Base-by-base conservation (phyloP, 1,139 yeast species). In the Debaryomyces subglobosus region DNA sequence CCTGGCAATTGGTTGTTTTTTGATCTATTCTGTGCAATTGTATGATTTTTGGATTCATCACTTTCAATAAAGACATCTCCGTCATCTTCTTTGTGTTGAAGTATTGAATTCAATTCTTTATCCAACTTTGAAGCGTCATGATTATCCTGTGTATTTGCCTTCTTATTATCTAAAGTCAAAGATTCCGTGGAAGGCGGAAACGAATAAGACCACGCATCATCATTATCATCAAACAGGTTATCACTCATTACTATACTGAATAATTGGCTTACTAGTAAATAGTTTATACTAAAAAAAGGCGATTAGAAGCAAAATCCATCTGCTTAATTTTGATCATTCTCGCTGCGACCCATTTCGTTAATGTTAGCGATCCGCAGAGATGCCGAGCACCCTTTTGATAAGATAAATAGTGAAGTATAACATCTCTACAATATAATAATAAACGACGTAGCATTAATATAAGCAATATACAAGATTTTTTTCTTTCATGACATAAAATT, bases 191-290 rank as follows among this genome's bases (percentile, higher is more conserved):
- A 72, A 1, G 78, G 70, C 1, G 79, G 79, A 50, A 74, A 71
- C 8, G 78, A 71, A 54, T 73, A 74, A 10, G 72, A 64, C 80
- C 80, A 75, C 7, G 74, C 74, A 52, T 74, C 79, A 15, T 71
- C 77, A 20, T 67, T 74, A 38, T 74, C 78, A 21, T 57, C 64
- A 35, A 38, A 37, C 30, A 30, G 18, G 25, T 39, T 45, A 30
- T 29, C 20, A 35, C 24, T 45, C 48, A 45, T 45, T 5, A 24
- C 13, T 45, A 10, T 24, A 9, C n/a, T 12, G 16, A 21, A 16
- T 12, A 18, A 18, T 13, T 34, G 21, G 20, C 18, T 34, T 18
- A 12, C 4, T 30, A 32, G 6, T 32, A 16, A 32, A 2, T 18
- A 32, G n/a, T 15, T 12, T 15, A 32, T 8, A 32, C 12, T 12